These are phyloP conservation scores for Cornus kousa DNA, from an alignment of 148 eudicot species.

Conservation along the genomic window DNA sequence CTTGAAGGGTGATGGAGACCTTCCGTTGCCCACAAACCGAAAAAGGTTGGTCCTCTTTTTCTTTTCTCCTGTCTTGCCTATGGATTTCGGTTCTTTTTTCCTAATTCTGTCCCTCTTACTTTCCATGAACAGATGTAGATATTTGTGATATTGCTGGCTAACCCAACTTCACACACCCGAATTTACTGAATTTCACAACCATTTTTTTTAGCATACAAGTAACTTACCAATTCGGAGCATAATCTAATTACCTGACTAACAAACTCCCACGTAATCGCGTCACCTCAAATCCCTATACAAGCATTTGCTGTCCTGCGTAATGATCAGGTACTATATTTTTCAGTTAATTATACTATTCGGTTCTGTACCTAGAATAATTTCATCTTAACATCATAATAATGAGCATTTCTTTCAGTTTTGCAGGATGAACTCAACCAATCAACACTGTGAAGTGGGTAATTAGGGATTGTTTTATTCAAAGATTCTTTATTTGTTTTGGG, in stretches of 20 bases:
- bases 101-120: slow-evolving; percentile 18
- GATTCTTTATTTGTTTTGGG: slow-evolving; percentile 33
- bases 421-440: slow-evolving; percentile 17
- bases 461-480: slow-evolving; percentile 16
- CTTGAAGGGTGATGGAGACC: slow-evolving; percentile 72
- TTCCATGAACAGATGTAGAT: slow-evolving; percentile 51
- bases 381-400: neutral
- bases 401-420: slow-evolving; percentile 7
- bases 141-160: slow-evolving; percentile 27
- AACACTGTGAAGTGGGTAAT: slow-evolving; percentile 16
- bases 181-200: slow-evolving; percentile 7
- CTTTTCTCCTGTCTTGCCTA: slow-evolving; percentile 11
- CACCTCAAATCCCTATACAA: neutral
- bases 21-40: slow-evolving; percentile 43
- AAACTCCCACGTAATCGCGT: neutral
- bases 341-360: neutral
- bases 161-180: slow-evolving; percentile 29
- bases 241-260: slow-evolving; percentile 5
- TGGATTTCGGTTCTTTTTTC: slow-evolving; percentile 11
- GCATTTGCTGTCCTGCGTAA: neutral
- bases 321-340: slow-evolving; percentile 1
- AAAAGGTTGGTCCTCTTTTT: slow-evolving; percentile 44
- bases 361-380: neutral
- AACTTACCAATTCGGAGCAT: neutral
- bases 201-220: slow-evolving; percentile 12